Evolutionary conservation across 2,329 filamentous ascomycete genomes (phyloP).

Genomic region (Xylaria sp.): DNA sequence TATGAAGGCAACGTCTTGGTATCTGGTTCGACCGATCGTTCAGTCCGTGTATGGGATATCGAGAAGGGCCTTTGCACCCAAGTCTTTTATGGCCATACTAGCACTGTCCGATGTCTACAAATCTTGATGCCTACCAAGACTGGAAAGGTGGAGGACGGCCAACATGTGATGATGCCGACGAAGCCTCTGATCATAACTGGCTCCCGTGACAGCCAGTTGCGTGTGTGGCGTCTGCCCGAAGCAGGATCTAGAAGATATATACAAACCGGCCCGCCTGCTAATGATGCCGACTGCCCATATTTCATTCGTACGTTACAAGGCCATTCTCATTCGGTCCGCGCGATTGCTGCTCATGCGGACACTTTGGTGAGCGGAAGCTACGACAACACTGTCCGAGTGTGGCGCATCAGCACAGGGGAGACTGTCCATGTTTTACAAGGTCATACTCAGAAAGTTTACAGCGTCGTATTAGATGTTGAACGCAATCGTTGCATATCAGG

Average conservation of each 20-base stretch:
- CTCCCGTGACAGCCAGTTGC: conserved; percentile 90
- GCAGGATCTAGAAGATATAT: conserved; percentile 81
- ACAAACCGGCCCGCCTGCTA: conserved; percentile 79
- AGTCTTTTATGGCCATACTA: conserved; percentile 97
- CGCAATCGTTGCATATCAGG: conserved; percentile 97
- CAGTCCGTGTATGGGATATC: conserved; percentile 99
- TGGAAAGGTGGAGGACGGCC: conserved; percentile 76
- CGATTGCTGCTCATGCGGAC: conserved; percentile 93
- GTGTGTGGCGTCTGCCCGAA: conserved; percentile 93
- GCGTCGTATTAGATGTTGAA: conserved; percentile 90
- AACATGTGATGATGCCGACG: conserved; percentile 87
- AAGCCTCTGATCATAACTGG: conserved; percentile 97
- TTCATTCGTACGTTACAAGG: conserved; percentile 89
- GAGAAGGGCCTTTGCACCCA: conserved; percentile 92
- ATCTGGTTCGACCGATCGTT: conserved; percentile 94
- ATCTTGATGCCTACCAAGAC: conserved; percentile 89
- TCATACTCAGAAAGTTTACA: conserved; percentile 94
- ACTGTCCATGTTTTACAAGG: conserved; percentile 84
- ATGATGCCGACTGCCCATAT: conserved; percentile 87
- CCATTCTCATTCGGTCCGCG: conserved; percentile 92
- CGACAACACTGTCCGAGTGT: conserved; percentile 93
- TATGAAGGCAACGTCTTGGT: conserved; percentile 96
- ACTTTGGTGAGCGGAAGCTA: conserved; percentile 98
- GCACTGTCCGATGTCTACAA: conserved; percentile 93
- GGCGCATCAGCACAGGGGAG: conserved; percentile 97